Evolutionary conservation across 2,329 filamentous ascomycete species (phyloP).

Genomic region (Falciphora oryzae): DNA sequence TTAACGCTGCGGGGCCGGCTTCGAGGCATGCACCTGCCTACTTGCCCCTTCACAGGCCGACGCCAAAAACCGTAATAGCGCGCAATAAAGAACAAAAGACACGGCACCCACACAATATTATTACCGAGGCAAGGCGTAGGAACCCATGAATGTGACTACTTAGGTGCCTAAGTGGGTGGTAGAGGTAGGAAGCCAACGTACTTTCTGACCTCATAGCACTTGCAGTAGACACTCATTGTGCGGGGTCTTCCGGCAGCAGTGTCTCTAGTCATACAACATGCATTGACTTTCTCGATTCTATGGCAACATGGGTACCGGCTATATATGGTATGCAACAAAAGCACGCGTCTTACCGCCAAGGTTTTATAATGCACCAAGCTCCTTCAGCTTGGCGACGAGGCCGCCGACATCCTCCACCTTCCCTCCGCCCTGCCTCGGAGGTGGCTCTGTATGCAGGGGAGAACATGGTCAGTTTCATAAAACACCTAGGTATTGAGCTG

Average conservation of each 20-base stretch:
- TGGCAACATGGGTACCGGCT: neutral
- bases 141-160: no score
- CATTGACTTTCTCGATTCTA: neutral
- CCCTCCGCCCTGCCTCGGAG: conserved; percentile 81
- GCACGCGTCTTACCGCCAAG: neutral
- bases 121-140: no score
- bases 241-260: neutral
- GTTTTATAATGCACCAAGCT: conserved; percentile 77
- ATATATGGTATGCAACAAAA: neutral
- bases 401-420: conserved; percentile 98
- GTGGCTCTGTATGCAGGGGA: conserved; percentile 59
- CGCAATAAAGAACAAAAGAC: no score
- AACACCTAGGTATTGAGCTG: no score
- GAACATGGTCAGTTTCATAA: neutral
- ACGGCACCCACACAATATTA: no score
- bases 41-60: no score
- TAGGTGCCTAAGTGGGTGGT: no score
- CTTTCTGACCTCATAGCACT: no score
- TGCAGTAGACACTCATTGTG: neutral
- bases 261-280: neutral
- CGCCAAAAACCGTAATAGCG: no score
- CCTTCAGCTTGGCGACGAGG: conserved; percentile 90
- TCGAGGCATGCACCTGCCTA: no score
- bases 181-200: no score
- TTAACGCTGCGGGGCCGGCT: no score